These are phyloP conservation scores for Rutstroemia sp. DNA, from an alignment of 2,329 filamentous ascomycete genomes.

Conservation along the genomic window DNA sequence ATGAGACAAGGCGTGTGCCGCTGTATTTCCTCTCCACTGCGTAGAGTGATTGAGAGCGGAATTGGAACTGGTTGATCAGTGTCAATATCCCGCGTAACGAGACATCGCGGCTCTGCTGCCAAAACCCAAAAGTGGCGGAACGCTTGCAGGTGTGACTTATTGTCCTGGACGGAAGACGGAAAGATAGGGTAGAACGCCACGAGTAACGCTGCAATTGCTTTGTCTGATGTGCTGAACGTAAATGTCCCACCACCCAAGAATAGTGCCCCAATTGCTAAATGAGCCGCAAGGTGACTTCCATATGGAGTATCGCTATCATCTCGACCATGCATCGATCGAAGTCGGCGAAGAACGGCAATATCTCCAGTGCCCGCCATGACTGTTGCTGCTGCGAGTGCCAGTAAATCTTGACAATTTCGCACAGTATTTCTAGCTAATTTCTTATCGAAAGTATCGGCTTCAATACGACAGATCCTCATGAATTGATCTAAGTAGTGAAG, in stretches of 20 bases:
- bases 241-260: slow-evolving; percentile 91
- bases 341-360: slow-evolving; percentile 71
- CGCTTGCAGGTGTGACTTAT: slow-evolving; percentile 88
- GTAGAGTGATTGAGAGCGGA: slow-evolving; percentile 51
- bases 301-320: slow-evolving; percentile 80
- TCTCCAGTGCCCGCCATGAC: slow-evolving; percentile 98
- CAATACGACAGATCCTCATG: slow-evolving; percentile 65
- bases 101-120: slow-evolving; percentile 80
- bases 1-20: slow-evolving; percentile 32
- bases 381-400: slow-evolving; percentile 73
- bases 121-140: slow-evolving; percentile 97
- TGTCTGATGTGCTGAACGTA: slow-evolving; percentile 81
- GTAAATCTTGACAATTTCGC: slow-evolving; percentile 82
- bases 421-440: slow-evolving; percentile 77
- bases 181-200: slow-evolving; percentile 93
- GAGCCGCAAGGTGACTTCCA: slow-evolving; percentile 86
- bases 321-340: slow-evolving; percentile 82
- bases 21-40: slow-evolving; percentile 18
- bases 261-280: slow-evolving; percentile 83
- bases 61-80: slow-evolving; percentile 73
- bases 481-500: slow-evolving; percentile 82
- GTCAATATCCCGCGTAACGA: slow-evolving; percentile 80
- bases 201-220: slow-evolving; percentile 78
- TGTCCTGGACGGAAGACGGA: slow-evolving; percentile 83
- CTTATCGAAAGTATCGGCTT: slow-evolving; percentile 59